phyloP scores from a whole-genome alignment of 2,329 filamentous ascomycete species.

The Elsinoe batatas region DNA sequence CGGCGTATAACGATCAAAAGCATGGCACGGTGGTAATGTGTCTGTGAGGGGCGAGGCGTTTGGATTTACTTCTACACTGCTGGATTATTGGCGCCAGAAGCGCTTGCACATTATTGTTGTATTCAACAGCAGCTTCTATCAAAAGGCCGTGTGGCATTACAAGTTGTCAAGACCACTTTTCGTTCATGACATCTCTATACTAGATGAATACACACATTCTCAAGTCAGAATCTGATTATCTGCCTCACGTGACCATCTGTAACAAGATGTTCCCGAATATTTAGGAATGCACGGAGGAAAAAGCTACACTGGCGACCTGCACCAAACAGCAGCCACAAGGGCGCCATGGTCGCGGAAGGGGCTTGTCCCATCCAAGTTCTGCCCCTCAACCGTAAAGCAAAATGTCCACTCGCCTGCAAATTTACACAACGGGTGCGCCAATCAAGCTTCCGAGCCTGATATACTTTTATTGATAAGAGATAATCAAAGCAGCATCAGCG shows the following conservation, averaged over 20 bases:
- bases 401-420: neutral
- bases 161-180: neutral
- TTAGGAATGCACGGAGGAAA: too few species aligned
- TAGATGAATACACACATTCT: neutral
- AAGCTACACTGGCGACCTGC: too few species aligned
- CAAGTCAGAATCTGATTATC: neutral
- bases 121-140: neutral
- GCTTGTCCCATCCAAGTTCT: neutral
- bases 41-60: constrained; percentile 11
- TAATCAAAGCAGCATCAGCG: neutral
- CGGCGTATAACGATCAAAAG: constrained; percentile 12
- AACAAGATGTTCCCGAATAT: too few species aligned
- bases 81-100: constrained; percentile 9
- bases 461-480: neutral
- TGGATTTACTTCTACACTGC: neutral
- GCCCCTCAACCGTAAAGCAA: neutral
- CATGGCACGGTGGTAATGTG: constrained; percentile 11
- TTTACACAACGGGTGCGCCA: neutral
- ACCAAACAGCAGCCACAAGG: neutral
- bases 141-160: neutral
- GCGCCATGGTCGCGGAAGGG: neutral
- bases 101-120: neutral
- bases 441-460: neutral
- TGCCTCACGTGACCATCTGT: neutral
- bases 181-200: neutral